Base-by-base conservation (phyloP, 352 stramenopile species). In the Phytophthora palmivora region DNA sequence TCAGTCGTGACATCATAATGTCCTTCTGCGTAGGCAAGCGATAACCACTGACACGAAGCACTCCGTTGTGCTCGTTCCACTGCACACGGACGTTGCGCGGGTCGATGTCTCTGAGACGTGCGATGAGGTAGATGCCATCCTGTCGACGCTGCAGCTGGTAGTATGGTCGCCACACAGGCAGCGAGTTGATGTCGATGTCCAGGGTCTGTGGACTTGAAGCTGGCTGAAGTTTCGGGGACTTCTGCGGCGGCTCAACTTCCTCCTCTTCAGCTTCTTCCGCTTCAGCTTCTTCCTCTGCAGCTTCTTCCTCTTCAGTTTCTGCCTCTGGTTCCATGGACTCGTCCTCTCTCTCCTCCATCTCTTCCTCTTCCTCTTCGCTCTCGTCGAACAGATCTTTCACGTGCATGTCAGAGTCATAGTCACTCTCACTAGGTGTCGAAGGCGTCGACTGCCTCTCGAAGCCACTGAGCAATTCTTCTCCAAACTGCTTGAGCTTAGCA, bases 21-120 rank as follows among this genome's bases (percentile, higher is more conserved):
- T 89, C 82, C 54, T 84, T 88, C 41, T 82, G 71, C 0, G 71
- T 89, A 7, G 79, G 82, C 19, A 81, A 48, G 55, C 85, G 77
- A 65, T 81, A 69, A 47, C 79, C 79, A 19, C 61, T 71, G 21
- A 91, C 59, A 11, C 71, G 70, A 10, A 91, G 54, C 26, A 78
- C 57, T 7, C 78, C 74, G 12, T 47, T 67, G 12, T 76, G 60
- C 1, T 78, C 64, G n/a, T 75, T 71, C 42, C 65, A 78, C 60
- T 83, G 61, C 9, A 89, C 73, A 6, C 66, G 68, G 8, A 89
- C 32, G 28, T 84, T 67, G 12, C 61, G 45, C 7, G 52, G 58
- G 53, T 79, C 63, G 14, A 51, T 72, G 39, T 62, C 26, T 37
- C 64, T 65, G 0, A 80, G 58, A 21, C 64, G 71, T 6, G 71